These are phyloP conservation scores for Deakozyma indianensis DNA, from an alignment of 805 yeast species.

Conservation along the genomic window DNA sequence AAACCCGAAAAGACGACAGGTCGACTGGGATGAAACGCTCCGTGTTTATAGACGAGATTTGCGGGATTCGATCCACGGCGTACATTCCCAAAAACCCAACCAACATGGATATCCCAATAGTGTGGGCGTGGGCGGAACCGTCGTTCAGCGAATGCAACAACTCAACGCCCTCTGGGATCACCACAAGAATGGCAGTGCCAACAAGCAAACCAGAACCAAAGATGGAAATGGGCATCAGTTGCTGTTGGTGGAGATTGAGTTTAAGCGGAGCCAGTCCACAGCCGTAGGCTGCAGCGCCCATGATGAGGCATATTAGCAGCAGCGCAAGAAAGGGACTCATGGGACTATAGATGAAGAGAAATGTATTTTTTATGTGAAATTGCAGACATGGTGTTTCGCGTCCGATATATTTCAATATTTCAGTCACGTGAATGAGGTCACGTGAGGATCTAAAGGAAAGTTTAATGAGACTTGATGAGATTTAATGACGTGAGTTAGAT, in stretches of 20 bases:
- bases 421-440: too few species aligned
- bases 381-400: too few species aligned
- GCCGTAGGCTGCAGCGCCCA: slow-evolving; percentile 14
- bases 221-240: slow-evolving; percentile 28
- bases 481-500: too few species aligned
- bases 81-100: slow-evolving; percentile 43
- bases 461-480: too few species aligned
- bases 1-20: slow-evolving; percentile 15
- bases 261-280: slow-evolving; percentile 20
- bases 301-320: slow-evolving; percentile 14
- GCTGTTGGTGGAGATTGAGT: slow-evolving; percentile 16
- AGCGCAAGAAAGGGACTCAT: slow-evolving; percentile 14
- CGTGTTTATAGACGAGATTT: slow-evolving; percentile 6
- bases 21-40: slow-evolving; percentile 12
- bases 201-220: slow-evolving; percentile 47
- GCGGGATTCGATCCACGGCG: slow-evolving; percentile 29
- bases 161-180: slow-evolving; percentile 54
- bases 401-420: too few species aligned
- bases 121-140: slow-evolving; percentile 7
- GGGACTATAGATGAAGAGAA: too few species aligned
- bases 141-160: slow-evolving; percentile 20
- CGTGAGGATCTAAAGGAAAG: too few species aligned
- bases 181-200: slow-evolving; percentile 43
- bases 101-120: slow-evolving; percentile 35
- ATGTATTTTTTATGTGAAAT: too few species aligned